Percentiles rank a stretch among this genome's conserved stretches.
phyloP scores from a whole-genome alignment of 2,329 filamentous ascomycete genomes.

The Simplicillium aogashimaense region DNA sequence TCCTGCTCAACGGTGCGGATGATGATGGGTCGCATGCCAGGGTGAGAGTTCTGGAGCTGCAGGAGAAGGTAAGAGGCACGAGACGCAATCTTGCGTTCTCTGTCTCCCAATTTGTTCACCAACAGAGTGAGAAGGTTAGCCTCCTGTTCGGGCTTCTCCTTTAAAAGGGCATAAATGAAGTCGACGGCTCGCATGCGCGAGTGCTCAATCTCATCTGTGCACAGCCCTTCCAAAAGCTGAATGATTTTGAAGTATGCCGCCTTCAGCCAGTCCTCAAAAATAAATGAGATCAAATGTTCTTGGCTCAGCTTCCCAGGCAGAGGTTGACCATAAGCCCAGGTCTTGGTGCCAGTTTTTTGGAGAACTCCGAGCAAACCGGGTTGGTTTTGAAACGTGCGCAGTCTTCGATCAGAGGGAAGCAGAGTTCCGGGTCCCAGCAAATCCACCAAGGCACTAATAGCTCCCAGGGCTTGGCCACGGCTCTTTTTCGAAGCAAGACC shows the following conservation, averaged over 20 bases:
- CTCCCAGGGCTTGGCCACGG: slow-evolving; percentile 82
- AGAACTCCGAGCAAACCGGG: slow-evolving; percentile 64
- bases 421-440: slow-evolving; percentile 82
- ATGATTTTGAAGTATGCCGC: slow-evolving; percentile 87
- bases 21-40: slow-evolving; percentile 86
- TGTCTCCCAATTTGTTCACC: slow-evolving; percentile 94
- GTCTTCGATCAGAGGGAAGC: slow-evolving; percentile 70
- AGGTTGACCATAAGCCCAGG: slow-evolving; percentile 59
- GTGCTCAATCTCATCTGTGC: slow-evolving; percentile 90
- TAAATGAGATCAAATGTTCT: slow-evolving; percentile 76
- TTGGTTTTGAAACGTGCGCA: slow-evolving; percentile 72
- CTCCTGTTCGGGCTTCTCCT: slow-evolving; percentile 95
- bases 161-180: slow-evolving; percentile 83
- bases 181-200: slow-evolving; percentile 80
- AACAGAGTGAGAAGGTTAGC: slow-evolving; percentile 83
- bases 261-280: slow-evolving; percentile 93
- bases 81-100: slow-evolving; percentile 90
- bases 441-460: slow-evolving; percentile 90
- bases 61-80: slow-evolving; percentile 88
- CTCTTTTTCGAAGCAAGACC: slow-evolving; percentile 84
- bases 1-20: slow-evolving; percentile 80
- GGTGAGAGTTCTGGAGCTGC: slow-evolving; percentile 80
- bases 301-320: slow-evolving; percentile 67
- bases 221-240: slow-evolving; percentile 86
- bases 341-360: slow-evolving; percentile 43